Percentiles rank a stretch among this genome's conserved stretches.
phyloP scores from a whole-genome alignment of 2,329 filamentous ascomycete genomes.

The Calonectria pteridis region DNA sequence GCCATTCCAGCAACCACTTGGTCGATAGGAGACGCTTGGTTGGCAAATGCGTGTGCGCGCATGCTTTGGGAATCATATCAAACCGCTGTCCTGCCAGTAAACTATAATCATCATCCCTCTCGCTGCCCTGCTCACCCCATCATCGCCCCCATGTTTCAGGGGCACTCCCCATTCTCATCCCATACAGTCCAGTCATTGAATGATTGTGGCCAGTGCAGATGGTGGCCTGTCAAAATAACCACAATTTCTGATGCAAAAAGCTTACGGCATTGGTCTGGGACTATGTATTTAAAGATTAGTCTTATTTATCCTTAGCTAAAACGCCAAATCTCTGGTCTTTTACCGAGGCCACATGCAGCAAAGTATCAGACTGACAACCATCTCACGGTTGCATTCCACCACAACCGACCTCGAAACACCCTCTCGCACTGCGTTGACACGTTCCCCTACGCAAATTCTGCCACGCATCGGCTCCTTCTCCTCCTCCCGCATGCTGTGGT shows the following conservation, averaged over 20 bases:
- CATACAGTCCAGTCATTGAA: too few species aligned
- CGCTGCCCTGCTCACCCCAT: neutral
- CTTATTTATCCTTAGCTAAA: too few species aligned
- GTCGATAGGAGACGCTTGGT: too few species aligned
- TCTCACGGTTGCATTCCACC: too few species aligned
- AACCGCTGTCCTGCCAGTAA: neutral
- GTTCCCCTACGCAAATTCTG: neutral
- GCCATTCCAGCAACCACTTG: neutral
- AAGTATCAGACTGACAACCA: too few species aligned
- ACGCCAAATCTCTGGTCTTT: too few species aligned
- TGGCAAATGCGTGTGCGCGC: neutral
- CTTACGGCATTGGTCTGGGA: too few species aligned
- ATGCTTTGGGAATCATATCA: neutral
- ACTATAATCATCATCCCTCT: neutral
- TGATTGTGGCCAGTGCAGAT: too few species aligned
- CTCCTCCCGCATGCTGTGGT: conserved; percentile 8
- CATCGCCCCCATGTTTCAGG: conserved; percentile 15
- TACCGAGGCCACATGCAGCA: too few species aligned
- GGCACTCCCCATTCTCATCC: neutral
- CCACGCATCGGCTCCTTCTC: neutral
- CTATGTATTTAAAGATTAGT: too few species aligned
- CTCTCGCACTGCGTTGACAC: conserved; percentile 16
- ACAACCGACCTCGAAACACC: neutral
- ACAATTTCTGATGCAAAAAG: too few species aligned
- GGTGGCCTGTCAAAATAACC: too few species aligned